A percentile compares a stretch with the other conserved stretches of the same genome.
Conservation (phyloP, 2,329 filamentous ascomycete genomes). For the Trichophyton mentagrophytes region DNA sequence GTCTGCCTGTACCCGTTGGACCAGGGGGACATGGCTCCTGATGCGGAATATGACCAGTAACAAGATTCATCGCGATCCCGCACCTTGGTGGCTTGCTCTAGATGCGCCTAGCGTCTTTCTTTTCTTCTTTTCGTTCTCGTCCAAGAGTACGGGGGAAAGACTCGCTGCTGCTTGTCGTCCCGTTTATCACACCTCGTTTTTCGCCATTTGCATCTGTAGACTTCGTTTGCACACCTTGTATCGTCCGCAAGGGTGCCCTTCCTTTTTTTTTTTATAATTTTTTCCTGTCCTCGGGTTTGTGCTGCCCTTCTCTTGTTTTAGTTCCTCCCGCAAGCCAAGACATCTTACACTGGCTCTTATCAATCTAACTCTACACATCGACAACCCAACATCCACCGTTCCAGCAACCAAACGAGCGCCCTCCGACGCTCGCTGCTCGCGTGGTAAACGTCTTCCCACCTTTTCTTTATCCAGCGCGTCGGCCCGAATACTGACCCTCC, state of each 20-base stretch:
- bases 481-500: not conserved
- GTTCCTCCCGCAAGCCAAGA: not conserved
- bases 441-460: not conserved
- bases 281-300: not conserved
- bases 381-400: not conserved
- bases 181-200: not conserved
- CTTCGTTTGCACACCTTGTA: not conserved
- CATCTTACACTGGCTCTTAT: not conserved
- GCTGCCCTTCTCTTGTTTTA: not conserved
- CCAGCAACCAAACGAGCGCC: not conserved
- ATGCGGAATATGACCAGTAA: conserved; percentile 4
- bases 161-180: not conserved
- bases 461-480: not conserved
- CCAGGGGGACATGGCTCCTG: not conserved
- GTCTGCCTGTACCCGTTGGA: conserved; percentile 1
- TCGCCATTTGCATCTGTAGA: not conserved
- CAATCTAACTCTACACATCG: not conserved
- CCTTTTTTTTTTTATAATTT: not conserved
- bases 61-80: conserved; percentile 1
- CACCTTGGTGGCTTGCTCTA: conserved; percentile 3
- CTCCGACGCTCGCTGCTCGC: not conserved
- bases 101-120: conserved; percentile 2
- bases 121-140: not conserved
- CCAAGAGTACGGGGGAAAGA: conserved; percentile 1
- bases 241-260: no score